A percentile compares a stretch with the other conserved stretches of the same genome.
Conservation (phyloP, 2,329 filamentous ascomycete genomes). For the Apiospora pterosperma region DNA sequence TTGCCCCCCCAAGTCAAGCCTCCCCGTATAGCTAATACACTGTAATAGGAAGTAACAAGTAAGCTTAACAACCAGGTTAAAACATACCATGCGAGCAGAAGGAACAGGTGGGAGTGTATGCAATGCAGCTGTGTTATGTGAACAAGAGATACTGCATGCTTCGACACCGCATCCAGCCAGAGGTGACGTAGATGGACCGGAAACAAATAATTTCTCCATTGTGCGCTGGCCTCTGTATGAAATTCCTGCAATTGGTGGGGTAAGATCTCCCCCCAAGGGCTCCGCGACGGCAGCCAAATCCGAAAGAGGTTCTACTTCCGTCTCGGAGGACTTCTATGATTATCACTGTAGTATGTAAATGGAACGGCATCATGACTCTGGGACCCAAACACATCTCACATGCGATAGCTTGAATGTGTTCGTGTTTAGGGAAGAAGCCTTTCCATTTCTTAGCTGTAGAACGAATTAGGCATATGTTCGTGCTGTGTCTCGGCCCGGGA, state of each 20-base stretch:
- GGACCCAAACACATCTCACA: neutral
- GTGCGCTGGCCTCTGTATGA: neutral
- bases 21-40: neutral
- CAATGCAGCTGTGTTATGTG: neutral
- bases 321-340: neutral
- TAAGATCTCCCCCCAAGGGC: neutral
- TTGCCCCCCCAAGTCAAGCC: neutral
- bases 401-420: neutral
- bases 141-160: too few relatives aligned
- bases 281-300: neutral
- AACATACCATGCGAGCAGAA: neutral
- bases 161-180: neutral
- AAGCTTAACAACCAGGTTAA: neutral
- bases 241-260: neutral
- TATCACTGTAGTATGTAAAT: too few relatives aligned
- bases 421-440: neutral
- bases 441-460: neutral
- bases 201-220: neutral
- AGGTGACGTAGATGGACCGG: neutral
- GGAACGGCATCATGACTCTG: neutral
- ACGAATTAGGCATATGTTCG: neutral
- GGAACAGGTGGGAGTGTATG: neutral
- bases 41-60: neutral
- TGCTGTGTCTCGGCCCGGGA: neutral
- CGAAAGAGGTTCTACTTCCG: neutral